A percentile compares a stretch with the other conserved stretches of the same genome.
Conservation (phyloP, 441 rosid species). For the Erodium trifolium region DNA sequence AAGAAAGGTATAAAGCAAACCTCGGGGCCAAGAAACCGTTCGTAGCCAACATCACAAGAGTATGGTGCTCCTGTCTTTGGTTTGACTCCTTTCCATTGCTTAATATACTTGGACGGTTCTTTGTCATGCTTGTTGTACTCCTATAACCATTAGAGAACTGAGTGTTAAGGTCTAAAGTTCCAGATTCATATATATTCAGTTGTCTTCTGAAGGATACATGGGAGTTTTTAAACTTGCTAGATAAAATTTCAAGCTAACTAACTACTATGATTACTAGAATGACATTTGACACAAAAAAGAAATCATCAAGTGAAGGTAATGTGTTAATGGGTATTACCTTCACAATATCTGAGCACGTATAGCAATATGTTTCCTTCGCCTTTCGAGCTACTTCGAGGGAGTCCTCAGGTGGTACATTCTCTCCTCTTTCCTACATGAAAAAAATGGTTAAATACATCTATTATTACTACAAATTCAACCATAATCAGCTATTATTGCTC, state of each 20-base stretch:
- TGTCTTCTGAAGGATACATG: neutral
- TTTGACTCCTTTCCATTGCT: conserved; percentile 91
- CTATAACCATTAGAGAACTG: conserved; percentile 38
- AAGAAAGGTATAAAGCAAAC: conserved; percentile 33
- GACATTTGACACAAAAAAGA: too few relatives aligned
- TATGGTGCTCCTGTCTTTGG: conserved; percentile 98
- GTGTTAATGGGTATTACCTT: conserved; percentile 41
- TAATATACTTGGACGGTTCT: conserved; percentile 82
- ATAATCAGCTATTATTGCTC: neutral
- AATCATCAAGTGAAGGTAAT: neutral
- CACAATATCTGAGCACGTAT: conserved; percentile 88
- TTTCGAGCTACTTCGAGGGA: conserved; percentile 92
- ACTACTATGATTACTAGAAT: too few relatives aligned
- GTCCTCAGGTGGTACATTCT: conserved; percentile 92
- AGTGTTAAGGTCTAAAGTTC: neutral
- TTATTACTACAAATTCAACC: neutral
- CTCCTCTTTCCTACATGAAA: conserved; percentile 84
- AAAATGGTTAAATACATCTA: conserved; percentile 12
- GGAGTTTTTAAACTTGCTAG: neutral
- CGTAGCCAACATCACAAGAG: conserved; percentile 92
- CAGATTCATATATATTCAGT: neutral
- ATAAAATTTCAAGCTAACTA: neutral
- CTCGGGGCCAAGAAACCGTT: conserved; percentile 98
- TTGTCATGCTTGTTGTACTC: conserved; percentile 96
- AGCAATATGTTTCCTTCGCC: conserved; percentile 92